Conservation (phyloP, 257 asterid species). For the Salvia miltiorrhiza region DNA sequence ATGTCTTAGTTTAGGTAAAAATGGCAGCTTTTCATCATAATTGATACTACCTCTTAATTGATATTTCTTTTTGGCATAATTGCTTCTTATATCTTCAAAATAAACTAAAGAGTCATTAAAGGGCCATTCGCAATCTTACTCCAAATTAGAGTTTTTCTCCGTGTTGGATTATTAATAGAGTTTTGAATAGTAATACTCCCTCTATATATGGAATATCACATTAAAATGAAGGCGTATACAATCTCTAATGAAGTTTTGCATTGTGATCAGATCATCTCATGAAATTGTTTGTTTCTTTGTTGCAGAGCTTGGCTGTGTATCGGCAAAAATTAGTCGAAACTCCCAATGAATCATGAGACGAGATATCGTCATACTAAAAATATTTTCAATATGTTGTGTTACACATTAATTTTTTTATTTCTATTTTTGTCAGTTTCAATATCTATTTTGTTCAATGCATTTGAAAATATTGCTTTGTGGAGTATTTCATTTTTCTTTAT, state of each 20-base stretch:
- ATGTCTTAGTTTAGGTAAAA: neutral
- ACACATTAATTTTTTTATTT: neutral
- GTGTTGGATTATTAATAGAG: too few relatives aligned
- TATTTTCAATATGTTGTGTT: neutral
- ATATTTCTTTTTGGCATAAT: neutral
- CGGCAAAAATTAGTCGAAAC: conserved; percentile 53
- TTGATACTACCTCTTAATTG: too few relatives aligned
- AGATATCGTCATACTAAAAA: neutral
- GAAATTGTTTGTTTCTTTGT: conserved; percentile 1
- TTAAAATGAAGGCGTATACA: neutral
- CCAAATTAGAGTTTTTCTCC: too few relatives aligned
- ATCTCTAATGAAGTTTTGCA: neutral
- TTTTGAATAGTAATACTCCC: neutral
- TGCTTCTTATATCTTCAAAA: neutral
- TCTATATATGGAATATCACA: neutral
- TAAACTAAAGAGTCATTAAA: neutral
- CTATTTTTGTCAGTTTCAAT: neutral
- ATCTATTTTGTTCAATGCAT: too few relatives aligned
- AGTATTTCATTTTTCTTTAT: too few relatives aligned
- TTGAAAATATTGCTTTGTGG: too few relatives aligned
- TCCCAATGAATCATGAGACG: conserved; percentile 10
- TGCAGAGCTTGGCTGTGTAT: conserved; percentile 64
- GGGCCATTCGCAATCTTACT: too few relatives aligned
- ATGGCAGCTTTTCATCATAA: neutral
- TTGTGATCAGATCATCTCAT: neutral